A percentile compares a stretch with the other conserved stretches of the same genome.
Evolutionary conservation across 1,284 basidiomycete species (phyloP).

Genomic region (Omphalotus olearius): DNA sequence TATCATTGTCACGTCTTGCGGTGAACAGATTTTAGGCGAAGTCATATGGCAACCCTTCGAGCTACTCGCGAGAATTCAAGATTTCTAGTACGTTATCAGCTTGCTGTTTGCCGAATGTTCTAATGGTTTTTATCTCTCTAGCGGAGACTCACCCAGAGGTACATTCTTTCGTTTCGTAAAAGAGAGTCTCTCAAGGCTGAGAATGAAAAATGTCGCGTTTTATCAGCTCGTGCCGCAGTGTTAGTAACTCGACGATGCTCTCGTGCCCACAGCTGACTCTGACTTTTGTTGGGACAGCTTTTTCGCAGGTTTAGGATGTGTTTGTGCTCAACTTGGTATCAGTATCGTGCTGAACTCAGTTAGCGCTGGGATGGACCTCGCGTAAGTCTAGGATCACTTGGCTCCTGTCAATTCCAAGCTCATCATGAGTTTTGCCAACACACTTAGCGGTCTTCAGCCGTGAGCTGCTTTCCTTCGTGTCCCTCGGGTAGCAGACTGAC

Average conservation of each 20-base stretch:
- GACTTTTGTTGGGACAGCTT: constrained; percentile 2
- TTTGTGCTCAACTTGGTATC: constrained; percentile 20
- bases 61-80: constrained; percentile 18
- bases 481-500: neutral
- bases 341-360: constrained; percentile 21
- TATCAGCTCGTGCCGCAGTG: constrained; percentile 7
- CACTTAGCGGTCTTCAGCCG: constrained; percentile 2
- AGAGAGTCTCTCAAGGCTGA: too few relatives aligned
- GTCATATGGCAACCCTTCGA: constrained; percentile 20
- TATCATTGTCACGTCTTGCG: constrained; percentile 20
- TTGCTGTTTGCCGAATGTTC: neutral
- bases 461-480: neutral
- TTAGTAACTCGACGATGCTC: neutral
- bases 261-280: neutral
- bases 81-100: constrained; percentile 12
- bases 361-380: constrained; percentile 19
- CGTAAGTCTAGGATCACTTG: constrained; percentile 1
- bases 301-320: constrained; percentile 20
- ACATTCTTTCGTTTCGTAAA: neutral
- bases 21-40: constrained; percentile 18
- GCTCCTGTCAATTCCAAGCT: neutral
- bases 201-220: too few relatives aligned
- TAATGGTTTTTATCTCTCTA: neutral
- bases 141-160: constrained; percentile 7
- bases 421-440: neutral